phyloP scores from a whole-genome alignment of 176 grass and related monocot genomes.

The Aegilops speltoides region DNA sequence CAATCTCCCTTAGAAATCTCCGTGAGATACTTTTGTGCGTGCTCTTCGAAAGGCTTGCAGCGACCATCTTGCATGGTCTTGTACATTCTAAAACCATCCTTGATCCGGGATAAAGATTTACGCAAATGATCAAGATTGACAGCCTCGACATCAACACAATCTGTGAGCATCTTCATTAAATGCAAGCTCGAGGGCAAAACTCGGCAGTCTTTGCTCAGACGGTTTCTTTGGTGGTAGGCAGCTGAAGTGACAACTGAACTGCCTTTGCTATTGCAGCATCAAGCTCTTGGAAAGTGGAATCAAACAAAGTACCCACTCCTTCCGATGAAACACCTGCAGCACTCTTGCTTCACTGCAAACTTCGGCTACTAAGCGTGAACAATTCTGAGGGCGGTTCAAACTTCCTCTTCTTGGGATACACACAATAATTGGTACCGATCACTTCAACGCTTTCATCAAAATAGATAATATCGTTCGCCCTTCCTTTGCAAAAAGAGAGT shows the following conservation, averaged over 20 bases:
- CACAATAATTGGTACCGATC: too few species aligned
- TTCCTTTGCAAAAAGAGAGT: too few species aligned
- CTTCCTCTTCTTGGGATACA: too few species aligned
- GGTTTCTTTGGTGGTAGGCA: background rate
- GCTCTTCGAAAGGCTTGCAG: background rate
- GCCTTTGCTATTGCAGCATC: background rate
- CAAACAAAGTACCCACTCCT: background rate
- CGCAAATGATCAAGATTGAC: background rate
- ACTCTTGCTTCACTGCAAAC: background rate
- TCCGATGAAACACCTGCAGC: background rate
- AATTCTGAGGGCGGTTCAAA: too few species aligned
- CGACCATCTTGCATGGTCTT: background rate
- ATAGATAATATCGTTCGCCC: too few species aligned
- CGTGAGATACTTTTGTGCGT: background rate
- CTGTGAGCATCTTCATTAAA: background rate
- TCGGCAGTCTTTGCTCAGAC: fast-evolving
- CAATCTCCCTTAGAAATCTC: background rate
- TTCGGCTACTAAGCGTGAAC: background rate
- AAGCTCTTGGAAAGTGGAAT: background rate
- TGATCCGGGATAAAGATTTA: background rate
- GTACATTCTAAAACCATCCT: background rate
- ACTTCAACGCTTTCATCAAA: too few species aligned
- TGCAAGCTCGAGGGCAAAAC: background rate
- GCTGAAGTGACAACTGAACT: background rate
- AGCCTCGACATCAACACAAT: background rate